Evolutionary conservation across 169 alveolate species (phyloP), one percentile per base, ranked within the genome.

Genomic region (Plasmodium adleri): DNA sequence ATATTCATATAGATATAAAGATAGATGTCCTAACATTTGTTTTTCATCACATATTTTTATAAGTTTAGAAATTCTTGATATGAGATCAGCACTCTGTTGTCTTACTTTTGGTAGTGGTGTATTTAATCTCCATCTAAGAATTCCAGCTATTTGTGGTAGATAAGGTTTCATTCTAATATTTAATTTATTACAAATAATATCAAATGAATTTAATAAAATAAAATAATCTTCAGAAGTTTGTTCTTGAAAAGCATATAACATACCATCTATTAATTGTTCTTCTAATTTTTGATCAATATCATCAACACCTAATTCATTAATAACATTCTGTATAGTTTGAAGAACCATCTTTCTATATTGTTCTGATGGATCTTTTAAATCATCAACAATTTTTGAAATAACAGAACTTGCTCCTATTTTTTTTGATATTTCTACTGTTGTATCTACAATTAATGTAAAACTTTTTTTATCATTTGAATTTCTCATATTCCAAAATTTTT

Each of bases 11-110:
- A 99, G 94, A 76, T 97, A 97, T 70, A 98, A 95, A 20, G 99
- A 99, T 92, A 99, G 94, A 95, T 98, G 99, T 24, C 99, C 99
- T 93, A 98, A 94, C 97, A 97, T 96, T 47, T 96, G 98, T 93
- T 98, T 99, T 86, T 99, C 99, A 17, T 98, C 99, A 73, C 99
- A 98, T 86, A 95, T 95, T 93, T 98, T 97, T 99, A 98, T 98
- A 22, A 98, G 98, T 39, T 94, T 95, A 0, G 99, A 99, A 10
- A 99, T 97, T 72, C 99, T 96, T 13, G 99, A 95, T 10, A 99
- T 97, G 54, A 99, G 95, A 92, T 99, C 99, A 0, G 99, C 99
- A 17, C 99, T 99, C 90, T 98, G 99, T 93, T 98, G 99, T 72
- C 99, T 95, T 28, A 98, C 98, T 67, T 98, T 96, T 13, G 99